Evolutionary conservation across 257 asterid genomes (phyloP), one percentile per base, ranked within the genome.

Genomic region (Penstemon newberryi): DNA sequence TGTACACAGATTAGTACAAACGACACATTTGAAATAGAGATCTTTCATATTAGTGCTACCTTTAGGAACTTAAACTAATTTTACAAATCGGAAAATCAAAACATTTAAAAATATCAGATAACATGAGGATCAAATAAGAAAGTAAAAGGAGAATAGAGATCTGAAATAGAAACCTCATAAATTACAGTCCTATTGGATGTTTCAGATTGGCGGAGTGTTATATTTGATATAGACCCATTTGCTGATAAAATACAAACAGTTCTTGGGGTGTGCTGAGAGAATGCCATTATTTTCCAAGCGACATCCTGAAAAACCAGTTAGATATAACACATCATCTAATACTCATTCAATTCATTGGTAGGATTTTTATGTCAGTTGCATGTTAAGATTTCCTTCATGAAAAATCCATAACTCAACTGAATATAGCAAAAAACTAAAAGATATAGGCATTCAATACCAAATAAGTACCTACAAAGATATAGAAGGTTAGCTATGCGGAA

Each of bases 221-320:
- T 73, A 15, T 36, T 56, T 43, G 80, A 68, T 44, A 79, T 8
- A 8, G 63, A 52, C 46, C 83, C 83, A 52, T 1, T 52, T 3
- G 70, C 78, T 18, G 78, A 51, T 8, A 79, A 2, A 18, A 79
- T 44, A 10, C 64, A 39, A 47, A 79, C 63, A 3, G 66, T 33
- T 3, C 43, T 47, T 3, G 73, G 18, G 1, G 59, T 19, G 6
- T 65, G 43, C 36, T 68, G 59, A 47, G 70, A 49, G 36, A 79
- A 72, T 8, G 71, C 5, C 63, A 68, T 47, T 57, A 71, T 67
- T 74, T 70, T 75, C n/a, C 15, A 37, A 7, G 72, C 61, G 4
- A 75, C 65, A 18, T 75, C 75, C 80, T 79, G 75, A 3, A 66
- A 70, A 55, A 5, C 33, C 64, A 56, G 7, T 55, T 43, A 60